phyloP scores from a whole-genome alignment of 768 basidiomycete genomes.

The Pulveroboletus sp. region DNA sequence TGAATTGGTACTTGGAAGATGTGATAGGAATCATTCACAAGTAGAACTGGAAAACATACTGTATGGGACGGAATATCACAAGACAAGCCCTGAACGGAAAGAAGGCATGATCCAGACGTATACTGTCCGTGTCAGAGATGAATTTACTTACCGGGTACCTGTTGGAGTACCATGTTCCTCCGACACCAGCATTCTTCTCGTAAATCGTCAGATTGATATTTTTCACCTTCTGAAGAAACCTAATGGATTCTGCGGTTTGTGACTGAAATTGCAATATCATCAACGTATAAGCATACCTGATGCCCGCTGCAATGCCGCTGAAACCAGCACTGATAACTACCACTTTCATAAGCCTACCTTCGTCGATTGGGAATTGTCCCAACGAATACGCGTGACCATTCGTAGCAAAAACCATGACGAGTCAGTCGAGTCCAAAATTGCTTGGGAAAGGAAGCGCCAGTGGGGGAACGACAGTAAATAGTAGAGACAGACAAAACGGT shows the following conservation, averaged over 20 bases:
- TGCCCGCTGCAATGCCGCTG: conserved; percentile 53
- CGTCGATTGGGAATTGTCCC: conserved; percentile 48
- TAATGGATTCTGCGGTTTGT: conserved; percentile 12
- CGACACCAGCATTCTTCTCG: conserved; percentile 44
- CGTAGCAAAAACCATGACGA: neutral
- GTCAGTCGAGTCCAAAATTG: no score
- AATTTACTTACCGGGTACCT: conserved; percentile 35
- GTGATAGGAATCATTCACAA: neutral
- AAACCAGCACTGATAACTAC: conserved; percentile 56
- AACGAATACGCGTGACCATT: conserved; percentile 19
- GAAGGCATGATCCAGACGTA: neutral
- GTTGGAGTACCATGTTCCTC: conserved; percentile 59
- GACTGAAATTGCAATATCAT: neutral
- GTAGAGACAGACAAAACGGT: neutral
- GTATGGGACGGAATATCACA: conserved; percentile 44
- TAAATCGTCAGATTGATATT: no score
- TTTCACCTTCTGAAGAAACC: conserved; percentile 48
- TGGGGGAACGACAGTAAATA: neutral
- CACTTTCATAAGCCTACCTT: conserved; percentile 49
- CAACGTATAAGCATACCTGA: conserved; percentile 35
- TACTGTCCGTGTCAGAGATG: neutral
- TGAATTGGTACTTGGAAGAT: conserved; percentile 47
- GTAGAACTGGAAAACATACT: conserved; percentile 29
- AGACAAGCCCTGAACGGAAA: conserved; percentile 32
- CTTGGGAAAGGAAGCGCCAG: neutral